Evolutionary conservation across 2,329 filamentous ascomycete genomes (phyloP).

Genomic region (Exophiala spinifera): DNA sequence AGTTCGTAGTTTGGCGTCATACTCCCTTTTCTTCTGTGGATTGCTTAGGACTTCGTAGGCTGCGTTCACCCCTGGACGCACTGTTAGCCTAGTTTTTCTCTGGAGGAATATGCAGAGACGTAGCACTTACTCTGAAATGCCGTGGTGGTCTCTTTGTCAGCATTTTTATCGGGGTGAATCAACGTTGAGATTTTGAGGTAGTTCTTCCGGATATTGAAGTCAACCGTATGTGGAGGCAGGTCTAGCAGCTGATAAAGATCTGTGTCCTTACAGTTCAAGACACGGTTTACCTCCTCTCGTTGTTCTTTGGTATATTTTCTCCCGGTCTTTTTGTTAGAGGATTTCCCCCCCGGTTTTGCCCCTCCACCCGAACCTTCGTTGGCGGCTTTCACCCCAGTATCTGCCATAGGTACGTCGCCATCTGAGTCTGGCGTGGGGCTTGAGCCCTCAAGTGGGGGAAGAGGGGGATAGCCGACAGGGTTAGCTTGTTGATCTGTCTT

Average conservation of each 20-base stretch:
- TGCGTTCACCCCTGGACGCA: not conserved
- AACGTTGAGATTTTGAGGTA: not conserved
- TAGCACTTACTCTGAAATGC: constrained; percentile 2
- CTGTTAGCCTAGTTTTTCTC: not conserved
- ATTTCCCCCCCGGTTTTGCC: not conserved
- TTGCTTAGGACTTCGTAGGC: constrained; percentile 1
- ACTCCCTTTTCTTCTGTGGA: not conserved
- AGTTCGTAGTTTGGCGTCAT: not conserved
- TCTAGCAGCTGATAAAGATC: not conserved
- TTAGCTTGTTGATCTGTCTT: not conserved
- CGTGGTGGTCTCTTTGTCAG: not conserved
- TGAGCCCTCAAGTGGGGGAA: not conserved
- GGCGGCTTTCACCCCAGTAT: not conserved
- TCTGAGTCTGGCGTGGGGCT: not conserved
- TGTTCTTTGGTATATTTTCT: constrained; percentile 4
- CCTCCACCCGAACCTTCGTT: not conserved
- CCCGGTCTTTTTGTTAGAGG: not conserved
- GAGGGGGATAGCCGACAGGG: not conserved
- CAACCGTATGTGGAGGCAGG: not conserved
- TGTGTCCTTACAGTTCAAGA: not conserved
- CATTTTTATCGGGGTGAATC: not conserved
- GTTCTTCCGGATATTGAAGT: not conserved
- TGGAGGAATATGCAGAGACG: not conserved
- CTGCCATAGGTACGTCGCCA: not conserved
- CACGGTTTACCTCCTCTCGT: constrained; percentile 1